phyloP scores from a whole-genome alignment of 768 basidiomycete species.

The Termitomyces sp. region DNA sequence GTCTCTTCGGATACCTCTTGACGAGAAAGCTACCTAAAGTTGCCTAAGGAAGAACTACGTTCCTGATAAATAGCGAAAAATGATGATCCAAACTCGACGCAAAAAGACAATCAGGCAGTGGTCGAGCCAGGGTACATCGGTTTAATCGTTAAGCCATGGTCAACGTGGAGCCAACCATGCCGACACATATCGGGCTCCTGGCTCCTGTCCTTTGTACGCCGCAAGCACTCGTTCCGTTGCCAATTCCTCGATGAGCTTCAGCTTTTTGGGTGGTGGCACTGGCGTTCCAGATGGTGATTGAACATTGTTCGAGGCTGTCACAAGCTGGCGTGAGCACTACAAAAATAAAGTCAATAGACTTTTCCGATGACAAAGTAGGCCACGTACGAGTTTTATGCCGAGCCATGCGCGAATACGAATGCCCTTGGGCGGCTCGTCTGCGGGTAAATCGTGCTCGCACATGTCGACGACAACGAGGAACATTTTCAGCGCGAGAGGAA shows the following conservation, averaged over 20 bases:
- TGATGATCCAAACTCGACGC: neutral
- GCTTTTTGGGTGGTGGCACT: conserved; percentile 39
- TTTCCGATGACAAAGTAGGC: neutral
- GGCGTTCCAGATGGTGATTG: conserved; percentile 54
- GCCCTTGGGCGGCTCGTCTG: conserved; percentile 40
- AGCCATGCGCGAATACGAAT: conserved; percentile 75
- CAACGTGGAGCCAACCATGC: conserved; percentile 7
- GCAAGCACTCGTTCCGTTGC: conserved; percentile 66
- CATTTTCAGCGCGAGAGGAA: conserved; percentile 72
- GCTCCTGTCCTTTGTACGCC: conserved; percentile 48
- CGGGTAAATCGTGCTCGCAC: conserved; percentile 48
- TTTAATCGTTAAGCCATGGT: neutral
- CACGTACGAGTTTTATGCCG: conserved; percentile 71
- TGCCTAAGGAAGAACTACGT: neutral
- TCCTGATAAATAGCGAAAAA: neutral
- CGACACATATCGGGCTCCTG: conserved; percentile 36
- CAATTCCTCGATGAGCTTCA: conserved; percentile 60
- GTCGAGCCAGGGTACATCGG: neutral
- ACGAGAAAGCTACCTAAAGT: neutral
- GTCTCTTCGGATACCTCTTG: too few species aligned
- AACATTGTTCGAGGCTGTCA: conserved; percentile 28
- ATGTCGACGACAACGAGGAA: conserved; percentile 79
- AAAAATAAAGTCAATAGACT: neutral
- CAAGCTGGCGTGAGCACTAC: conserved; percentile 58
- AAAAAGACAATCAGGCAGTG: neutral